These are phyloP conservation scores for Carex sylvatica DNA, from an alignment of 202 grass and related monocot species.

Conservation along the genomic window DNA sequence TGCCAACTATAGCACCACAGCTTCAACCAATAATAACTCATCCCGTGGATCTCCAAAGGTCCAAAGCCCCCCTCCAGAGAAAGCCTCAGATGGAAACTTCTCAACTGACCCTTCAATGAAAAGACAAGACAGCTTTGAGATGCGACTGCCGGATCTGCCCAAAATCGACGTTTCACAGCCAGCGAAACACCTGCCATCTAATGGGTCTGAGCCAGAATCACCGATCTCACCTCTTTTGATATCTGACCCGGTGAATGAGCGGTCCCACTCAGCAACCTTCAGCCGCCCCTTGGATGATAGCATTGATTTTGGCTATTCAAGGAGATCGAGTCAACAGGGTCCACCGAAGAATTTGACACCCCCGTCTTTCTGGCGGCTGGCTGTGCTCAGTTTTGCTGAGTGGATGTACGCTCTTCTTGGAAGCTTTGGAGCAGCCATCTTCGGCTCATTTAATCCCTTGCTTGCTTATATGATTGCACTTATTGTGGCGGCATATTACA, in stretches of 20 bases:
- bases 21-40: constrained; percentile 25
- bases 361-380: constrained; percentile 88
- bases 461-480: constrained; percentile 95
- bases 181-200: constrained; percentile 56
- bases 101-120: constrained; percentile 70
- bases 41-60: constrained; percentile 77
- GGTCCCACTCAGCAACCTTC: constrained; percentile 92
- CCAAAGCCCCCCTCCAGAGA: constrained; percentile 77
- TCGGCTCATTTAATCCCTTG: constrained; percentile 96
- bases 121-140: constrained; percentile 89
- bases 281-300: constrained; percentile 72
- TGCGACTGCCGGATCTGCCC: constrained; percentile 84
- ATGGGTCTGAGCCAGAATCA: constrained; percentile 83
- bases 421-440: constrained; percentile 81
- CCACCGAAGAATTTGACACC: constrained; percentile 35
- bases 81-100: constrained; percentile 53
- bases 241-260: constrained; percentile 95
- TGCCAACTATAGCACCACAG: constrained; percentile 49
- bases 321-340: constrained; percentile 11
- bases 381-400: constrained; percentile 82
- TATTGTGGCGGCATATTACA: constrained; percentile 83
- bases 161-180: constrained; percentile 76
- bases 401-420: constrained; percentile 92
- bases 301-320: constrained; percentile 41
- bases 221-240: constrained; percentile 87